Conservation (phyloP, 169 alveolate species). For the Plasmodium inui region DNA sequence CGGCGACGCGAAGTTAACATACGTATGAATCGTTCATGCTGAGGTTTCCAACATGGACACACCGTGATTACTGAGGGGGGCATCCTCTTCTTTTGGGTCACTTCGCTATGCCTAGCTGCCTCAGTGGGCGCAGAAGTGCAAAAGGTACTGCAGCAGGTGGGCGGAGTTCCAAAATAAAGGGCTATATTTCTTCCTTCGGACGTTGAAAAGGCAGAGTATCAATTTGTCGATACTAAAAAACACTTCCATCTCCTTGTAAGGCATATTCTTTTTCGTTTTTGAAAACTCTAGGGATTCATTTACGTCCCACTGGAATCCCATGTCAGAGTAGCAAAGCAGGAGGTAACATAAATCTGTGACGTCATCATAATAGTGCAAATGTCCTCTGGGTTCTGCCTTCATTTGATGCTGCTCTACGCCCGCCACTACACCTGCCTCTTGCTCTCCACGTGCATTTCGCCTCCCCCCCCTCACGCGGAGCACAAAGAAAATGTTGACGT, state of each 20-base stretch:
- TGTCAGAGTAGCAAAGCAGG: slow-evolving; percentile 1
- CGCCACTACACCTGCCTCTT: background rate
- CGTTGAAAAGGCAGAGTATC: slow-evolving; percentile 37
- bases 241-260: slow-evolving; percentile 4
- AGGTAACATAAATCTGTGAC: slow-evolving; percentile 10
- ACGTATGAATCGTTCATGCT: background rate
- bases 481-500: background rate
- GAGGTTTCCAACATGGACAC: background rate
- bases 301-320: slow-evolving; percentile 50
- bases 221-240: slow-evolving; percentile 18
- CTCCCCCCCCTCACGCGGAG: background rate
- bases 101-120: background rate
- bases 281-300: slow-evolving; percentile 15
- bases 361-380: background rate
- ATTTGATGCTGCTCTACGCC: background rate
- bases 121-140: slow-evolving; percentile 25
- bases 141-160: slow-evolving; percentile 34
- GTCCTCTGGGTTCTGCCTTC: background rate
- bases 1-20: background rate
- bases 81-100: background rate
- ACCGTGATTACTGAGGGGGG: background rate
- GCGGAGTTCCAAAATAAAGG: slow-evolving; percentile 54
- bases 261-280: slow-evolving; percentile 1
- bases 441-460: background rate
- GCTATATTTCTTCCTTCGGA: slow-evolving; percentile 38